phyloP scores from a whole-genome alignment of 805 yeast species.

The Phaffomyces thermotolerans region DNA sequence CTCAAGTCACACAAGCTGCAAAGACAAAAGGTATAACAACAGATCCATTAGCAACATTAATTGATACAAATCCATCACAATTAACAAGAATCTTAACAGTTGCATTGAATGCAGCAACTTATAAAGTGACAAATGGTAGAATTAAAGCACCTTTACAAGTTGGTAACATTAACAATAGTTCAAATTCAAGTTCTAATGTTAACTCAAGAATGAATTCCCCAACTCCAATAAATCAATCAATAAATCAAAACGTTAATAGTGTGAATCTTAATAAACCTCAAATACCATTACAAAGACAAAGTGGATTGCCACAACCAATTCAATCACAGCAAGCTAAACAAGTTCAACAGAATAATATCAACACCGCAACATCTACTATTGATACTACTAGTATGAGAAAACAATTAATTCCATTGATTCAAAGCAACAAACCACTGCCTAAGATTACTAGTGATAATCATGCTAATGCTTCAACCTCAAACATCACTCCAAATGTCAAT shows the following conservation, averaged over 20 bases:
- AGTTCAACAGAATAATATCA: background rate
- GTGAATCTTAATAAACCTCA: background rate
- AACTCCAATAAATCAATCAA: background rate
- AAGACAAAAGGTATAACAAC: slow-evolving; percentile 76
- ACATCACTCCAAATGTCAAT: too few species aligned
- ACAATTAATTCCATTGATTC: slow-evolving; percentile 4
- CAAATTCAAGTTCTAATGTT: slow-evolving; percentile 9
- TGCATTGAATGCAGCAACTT: slow-evolving; percentile 73
- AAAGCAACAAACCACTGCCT: background rate
- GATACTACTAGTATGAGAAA: background rate
- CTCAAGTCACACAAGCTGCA: slow-evolving; percentile 83
- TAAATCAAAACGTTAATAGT: too few species aligned
- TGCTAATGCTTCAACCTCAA: too few species aligned
- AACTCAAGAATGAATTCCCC: slow-evolving; percentile 15
- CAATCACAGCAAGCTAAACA: background rate
- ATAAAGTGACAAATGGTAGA: slow-evolving; percentile 49
- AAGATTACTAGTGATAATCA: too few species aligned
- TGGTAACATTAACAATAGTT: slow-evolving; percentile 10
- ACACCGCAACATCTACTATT: background rate
- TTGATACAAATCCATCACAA: slow-evolving; percentile 76
- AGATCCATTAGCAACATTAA: slow-evolving; percentile 68
- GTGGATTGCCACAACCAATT: background rate
- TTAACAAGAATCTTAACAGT: slow-evolving; percentile 72
- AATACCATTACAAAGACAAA: background rate
- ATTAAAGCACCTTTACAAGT: slow-evolving; percentile 34